A percentile compares a stretch with the other conserved stretches of the same genome.
phyloP scores from a whole-genome alignment of 2,329 filamentous ascomycete species.

The Beauveria sp. region DNA sequence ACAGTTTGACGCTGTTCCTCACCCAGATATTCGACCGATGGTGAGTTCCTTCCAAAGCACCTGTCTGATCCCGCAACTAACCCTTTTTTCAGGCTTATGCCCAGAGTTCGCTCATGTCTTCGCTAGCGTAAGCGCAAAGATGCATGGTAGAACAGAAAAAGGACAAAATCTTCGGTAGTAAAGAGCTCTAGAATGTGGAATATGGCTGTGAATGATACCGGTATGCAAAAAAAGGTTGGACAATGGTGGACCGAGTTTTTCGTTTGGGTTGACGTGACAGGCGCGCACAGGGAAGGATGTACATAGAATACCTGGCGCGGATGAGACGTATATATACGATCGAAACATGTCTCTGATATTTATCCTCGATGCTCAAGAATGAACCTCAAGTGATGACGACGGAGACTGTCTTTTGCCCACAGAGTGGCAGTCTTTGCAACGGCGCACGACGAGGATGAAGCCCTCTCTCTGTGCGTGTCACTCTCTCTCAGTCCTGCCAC shows the following conservation, averaged over 20 bases:
- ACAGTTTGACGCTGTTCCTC: slow-evolving; percentile 93
- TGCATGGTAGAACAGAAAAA: neutral
- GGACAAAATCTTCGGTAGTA: neutral
- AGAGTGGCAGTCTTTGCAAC: no score
- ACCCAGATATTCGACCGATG: slow-evolving; percentile 94
- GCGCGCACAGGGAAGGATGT: neutral
- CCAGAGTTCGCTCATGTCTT: slow-evolving; percentile 71
- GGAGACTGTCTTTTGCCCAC: neutral
- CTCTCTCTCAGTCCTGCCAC: slow-evolving; percentile 28
- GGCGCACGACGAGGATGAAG: neutral
- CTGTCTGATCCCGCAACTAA: slow-evolving; percentile 6
- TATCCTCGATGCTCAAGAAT: neutral
- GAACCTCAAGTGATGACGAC: neutral
- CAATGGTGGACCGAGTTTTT: neutral
- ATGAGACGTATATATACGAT: slow-evolving; percentile 3
- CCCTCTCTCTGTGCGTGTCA: neutral
- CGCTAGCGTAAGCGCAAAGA: slow-evolving; percentile 52
- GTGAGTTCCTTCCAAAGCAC: slow-evolving; percentile 30
- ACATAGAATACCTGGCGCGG: slow-evolving; percentile 8
- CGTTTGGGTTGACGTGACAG: neutral
- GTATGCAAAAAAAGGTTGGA: neutral
- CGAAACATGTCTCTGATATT: neutral
- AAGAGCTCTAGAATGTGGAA: neutral
- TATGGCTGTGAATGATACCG: neutral
- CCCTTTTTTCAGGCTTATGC: slow-evolving; percentile 62